These are phyloP conservation scores for Trichoderma sp. DNA, from an alignment of 2,329 filamentous ascomycete species.

Conservation along the genomic window DNA sequence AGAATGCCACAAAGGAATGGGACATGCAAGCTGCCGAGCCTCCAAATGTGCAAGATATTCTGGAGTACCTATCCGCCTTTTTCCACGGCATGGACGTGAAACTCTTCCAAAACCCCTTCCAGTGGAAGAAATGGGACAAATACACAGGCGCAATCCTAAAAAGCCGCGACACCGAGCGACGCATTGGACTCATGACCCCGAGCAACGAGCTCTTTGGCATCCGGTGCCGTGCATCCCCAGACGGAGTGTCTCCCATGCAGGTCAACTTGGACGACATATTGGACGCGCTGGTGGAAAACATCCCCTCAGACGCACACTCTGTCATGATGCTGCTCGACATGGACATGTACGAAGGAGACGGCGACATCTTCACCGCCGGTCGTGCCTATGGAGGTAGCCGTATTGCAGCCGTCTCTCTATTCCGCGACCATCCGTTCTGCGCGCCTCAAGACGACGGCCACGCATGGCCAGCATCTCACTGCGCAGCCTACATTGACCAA, in stretches of 20 bases:
- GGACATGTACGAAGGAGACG: conserved; percentile 63
- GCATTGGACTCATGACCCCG: conserved; percentile 45
- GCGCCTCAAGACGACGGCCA: conserved; percentile 45
- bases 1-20: conserved; percentile 25
- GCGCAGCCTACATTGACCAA: conserved; percentile 45
- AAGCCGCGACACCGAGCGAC: conserved; percentile 16
- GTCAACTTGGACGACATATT: conserved; percentile 60
- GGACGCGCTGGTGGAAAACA: conserved; percentile 50
- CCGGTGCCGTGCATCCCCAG: conserved; percentile 46
- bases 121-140: conserved; percentile 48
- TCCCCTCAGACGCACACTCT: conserved; percentile 58
- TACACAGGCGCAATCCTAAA: conserved; percentile 8
- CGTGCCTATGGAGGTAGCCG: conserved; percentile 63
- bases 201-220: conserved; percentile 44
- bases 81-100: conserved; percentile 55
- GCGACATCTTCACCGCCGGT: conserved; percentile 65
- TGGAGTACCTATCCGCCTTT: conserved; percentile 41
- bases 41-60: conserved; percentile 31
- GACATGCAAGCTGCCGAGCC: conserved; percentile 19
- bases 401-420: conserved; percentile 58
- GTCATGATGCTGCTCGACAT: conserved; percentile 55
- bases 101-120: conserved; percentile 36
- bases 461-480: conserved; percentile 64
- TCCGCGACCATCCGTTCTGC: conserved; percentile 55
- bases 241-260: conserved; percentile 47